Base-by-base conservation (phyloP, 345 rosid genomes). In the Dovyalis caffra region DNA sequence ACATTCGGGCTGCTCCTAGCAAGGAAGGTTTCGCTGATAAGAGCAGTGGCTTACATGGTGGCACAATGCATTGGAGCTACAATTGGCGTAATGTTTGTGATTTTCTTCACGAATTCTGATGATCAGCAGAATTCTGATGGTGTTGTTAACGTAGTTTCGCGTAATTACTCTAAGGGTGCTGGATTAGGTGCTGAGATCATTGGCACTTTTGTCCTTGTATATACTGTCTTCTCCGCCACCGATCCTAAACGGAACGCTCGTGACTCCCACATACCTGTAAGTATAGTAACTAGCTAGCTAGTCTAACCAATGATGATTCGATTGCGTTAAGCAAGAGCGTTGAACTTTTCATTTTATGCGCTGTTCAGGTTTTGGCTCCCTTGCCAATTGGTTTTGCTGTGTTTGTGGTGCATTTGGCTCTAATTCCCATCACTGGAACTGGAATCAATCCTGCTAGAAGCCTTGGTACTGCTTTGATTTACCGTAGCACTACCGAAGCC, bases 181-280 rank as follows among this genome's bases (percentile, higher is more conserved):
- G 97, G 94, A 53, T 76, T 92, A 68, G 96, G 90, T 1, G 94
- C 92, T n/a, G n/a, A n/a, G n/a, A n/a, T n/a, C n/a, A n/a, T n/a
- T n/a, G n/a, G n/a, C n/a, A n/a, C n/a, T n/a, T n/a, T n/a, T n/a
- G n/a, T n/a, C n/a, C n/a, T n/a, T n/a, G n/a, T n/a, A n/a, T n/a
- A n/a, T n/a, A n/a, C 92, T 1, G 95, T 90, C 56, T 88, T 88
- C 88, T 83, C 97, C 20, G 94, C 97, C 51, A 90, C 96, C 64
- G 96, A 92, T 82, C 97, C 97, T 15, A 92, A 92, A 80, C 86
- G 97, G 63, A 89, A 79, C 69, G 95, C 97, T 1, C 93, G 94
- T 61, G 94, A 92, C 83, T 92, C 97, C 21, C 96, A 90, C 63
- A 83, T 92, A 45, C 95, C 95, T 70, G 97, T 91, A 80, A 8